Percentiles rank a stretch among this genome's conserved stretches.
phyloP scores from a whole-genome alignment of 352 stramenopile genomes.

The Pythium brachiatum region DNA sequence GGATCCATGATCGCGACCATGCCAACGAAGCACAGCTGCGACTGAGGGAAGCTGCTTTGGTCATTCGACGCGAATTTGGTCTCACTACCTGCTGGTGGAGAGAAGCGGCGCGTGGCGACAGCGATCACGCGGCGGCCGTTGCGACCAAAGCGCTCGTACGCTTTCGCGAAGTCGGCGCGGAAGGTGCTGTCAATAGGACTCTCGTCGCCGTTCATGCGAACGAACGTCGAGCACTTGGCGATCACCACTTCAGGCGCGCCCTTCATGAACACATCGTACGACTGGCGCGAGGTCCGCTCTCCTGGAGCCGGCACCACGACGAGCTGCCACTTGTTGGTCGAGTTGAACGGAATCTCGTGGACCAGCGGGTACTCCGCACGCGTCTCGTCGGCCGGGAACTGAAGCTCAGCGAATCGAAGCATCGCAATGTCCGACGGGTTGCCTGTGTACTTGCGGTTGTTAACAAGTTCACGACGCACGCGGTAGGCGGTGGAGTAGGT shows the following conservation, averaged over 20 bases:
- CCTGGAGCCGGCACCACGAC: conserved; percentile 37
- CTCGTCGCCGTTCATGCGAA: conserved; percentile 51
- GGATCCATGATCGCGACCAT: conserved; percentile 93
- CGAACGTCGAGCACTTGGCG: conserved; percentile 70
- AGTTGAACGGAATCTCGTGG: conserved; percentile 67
- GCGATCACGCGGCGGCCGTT: conserved; percentile 49
- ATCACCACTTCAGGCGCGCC: conserved; percentile 93
- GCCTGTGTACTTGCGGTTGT: conserved; percentile 45
- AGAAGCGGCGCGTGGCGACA: conserved; percentile 38
- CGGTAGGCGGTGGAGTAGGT: too few species aligned
- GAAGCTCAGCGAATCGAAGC: conserved; percentile 41
- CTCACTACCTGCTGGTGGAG: background rate
- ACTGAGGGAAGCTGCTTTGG: conserved; percentile 33
- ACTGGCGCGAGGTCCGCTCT: conserved; percentile 14
- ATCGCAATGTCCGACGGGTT: conserved; percentile 54
- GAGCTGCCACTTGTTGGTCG: conserved; percentile 67
- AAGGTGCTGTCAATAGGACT: conserved; percentile 39
- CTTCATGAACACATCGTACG: conserved; percentile 86
- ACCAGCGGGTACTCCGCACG: conserved; percentile 42
- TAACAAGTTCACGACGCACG: conserved; percentile 19
- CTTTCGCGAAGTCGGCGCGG: conserved; percentile 42
- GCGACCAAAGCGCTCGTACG: conserved; percentile 43
- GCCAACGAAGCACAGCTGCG: conserved; percentile 76
- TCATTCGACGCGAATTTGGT: conserved; percentile 34
- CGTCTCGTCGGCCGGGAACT: conserved; percentile 33